Evolutionary conservation across 306 rosid species (phyloP).

Genomic region (Gynostemma pentaphyllum): DNA sequence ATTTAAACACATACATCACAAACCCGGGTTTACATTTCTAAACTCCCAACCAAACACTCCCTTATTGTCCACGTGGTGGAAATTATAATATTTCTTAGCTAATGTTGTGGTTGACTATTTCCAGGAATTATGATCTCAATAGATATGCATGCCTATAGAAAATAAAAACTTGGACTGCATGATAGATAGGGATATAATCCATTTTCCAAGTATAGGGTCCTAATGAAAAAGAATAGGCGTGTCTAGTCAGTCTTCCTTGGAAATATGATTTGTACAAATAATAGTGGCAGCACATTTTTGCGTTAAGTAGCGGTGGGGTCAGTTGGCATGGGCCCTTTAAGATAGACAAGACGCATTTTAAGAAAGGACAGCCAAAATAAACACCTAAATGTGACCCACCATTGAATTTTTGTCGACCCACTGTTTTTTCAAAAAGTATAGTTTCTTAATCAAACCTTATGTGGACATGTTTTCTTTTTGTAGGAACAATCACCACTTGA

Average conservation of each 20-base stretch:
- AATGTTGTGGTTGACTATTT: not conserved
- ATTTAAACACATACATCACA: too few species aligned
- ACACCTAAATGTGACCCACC: constrained; percentile 45
- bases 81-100: not conserved
- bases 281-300: constrained; percentile 22
- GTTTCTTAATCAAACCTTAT: not conserved
- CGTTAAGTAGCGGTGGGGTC: constrained; percentile 20
- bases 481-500: constrained; percentile 6
- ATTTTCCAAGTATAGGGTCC: not conserved
- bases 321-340: constrained; percentile 16
- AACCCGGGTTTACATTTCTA: too few species aligned
- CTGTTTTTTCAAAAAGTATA: constrained; percentile 21
- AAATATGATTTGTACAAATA: constrained; percentile 5
- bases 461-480: not conserved
- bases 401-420: constrained; percentile 62
- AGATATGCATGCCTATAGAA: not conserved
- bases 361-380: constrained; percentile 29
- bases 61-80: not conserved
- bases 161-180: not conserved
- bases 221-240: not conserved
- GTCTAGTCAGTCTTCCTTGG: constrained; percentile 7
- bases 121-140: not conserved
- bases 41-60: too few species aligned
- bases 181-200: not conserved
- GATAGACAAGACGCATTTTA: constrained; percentile 29